phyloP scores from a whole-genome alignment of 2,329 filamentous ascomycete species.

The Sclerotinia subarctica region DNA sequence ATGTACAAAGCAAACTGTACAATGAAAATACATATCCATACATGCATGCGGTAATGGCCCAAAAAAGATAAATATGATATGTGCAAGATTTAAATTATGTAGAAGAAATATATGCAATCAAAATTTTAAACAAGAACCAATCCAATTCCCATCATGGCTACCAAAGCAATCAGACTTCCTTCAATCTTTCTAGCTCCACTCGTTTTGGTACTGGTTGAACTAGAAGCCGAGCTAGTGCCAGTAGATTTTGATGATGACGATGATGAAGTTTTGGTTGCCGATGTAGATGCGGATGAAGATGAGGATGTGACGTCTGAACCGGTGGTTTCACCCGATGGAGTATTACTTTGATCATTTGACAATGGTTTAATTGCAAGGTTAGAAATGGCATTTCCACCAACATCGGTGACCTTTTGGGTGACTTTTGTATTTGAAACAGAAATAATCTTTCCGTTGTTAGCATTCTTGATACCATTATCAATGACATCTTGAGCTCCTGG shows the following conservation, averaged over 20 bases:
- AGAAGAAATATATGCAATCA: neutral
- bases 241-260: constrained; percentile 40
- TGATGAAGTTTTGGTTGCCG: neutral
- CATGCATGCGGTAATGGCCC: neutral
- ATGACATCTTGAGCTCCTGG: constrained; percentile 69
- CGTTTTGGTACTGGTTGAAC: constrained; percentile 11
- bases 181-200: constrained; percentile 14
- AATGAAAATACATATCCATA: neutral
- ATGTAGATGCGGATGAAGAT: neutral
- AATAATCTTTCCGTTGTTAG: constrained; percentile 64
- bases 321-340: constrained; percentile 40
- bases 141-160: constrained; percentile 11
- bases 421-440: constrained; percentile 53
- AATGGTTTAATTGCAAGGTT: constrained; percentile 59
- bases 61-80: constrained; percentile 7
- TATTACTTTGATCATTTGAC: constrained; percentile 51
- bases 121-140: neutral
- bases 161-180: constrained; percentile 17
- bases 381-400: constrained; percentile 56
- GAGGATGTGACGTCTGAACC: constrained; percentile 1
- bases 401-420: constrained; percentile 54
- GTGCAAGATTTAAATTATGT: constrained; percentile 8
- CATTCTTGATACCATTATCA: constrained; percentile 66
- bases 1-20: constrained; percentile 8
- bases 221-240: constrained; percentile 9